Conservation (phyloP, 352 stramenopile genomes). For the Lagenidium giganteum region DNA sequence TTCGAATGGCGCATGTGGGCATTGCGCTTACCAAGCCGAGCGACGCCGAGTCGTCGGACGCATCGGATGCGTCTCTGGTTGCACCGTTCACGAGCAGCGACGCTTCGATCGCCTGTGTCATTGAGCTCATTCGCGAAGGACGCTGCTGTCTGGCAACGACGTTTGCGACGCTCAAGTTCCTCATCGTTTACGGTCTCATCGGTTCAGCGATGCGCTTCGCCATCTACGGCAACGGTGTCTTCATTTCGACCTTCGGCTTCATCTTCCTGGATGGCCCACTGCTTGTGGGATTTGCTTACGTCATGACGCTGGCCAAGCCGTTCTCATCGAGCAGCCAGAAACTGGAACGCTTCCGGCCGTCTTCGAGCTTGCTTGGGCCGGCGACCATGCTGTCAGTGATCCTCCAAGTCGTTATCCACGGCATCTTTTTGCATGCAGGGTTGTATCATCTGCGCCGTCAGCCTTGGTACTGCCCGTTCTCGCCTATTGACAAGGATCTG, state of each 20-base stretch:
- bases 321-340: too few relatives aligned
- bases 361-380: constrained; percentile 35
- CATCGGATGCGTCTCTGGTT: too few relatives aligned
- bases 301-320: constrained; percentile 54
- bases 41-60: too few relatives aligned
- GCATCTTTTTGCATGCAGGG: constrained; percentile 24
- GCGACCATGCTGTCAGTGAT: constrained; percentile 26
- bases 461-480: constrained; percentile 22
- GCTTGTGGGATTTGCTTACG: constrained; percentile 52
- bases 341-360: constrained; percentile 27
- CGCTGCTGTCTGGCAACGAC: too few relatives aligned
- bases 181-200: constrained; percentile 78
- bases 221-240: constrained; percentile 57
- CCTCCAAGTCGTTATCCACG: constrained; percentile 32
- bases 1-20: constrained; percentile 83
- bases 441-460: constrained; percentile 13
- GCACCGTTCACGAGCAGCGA: too few relatives aligned
- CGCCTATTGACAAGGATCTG: constrained; percentile 9
- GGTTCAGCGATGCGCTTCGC: constrained; percentile 48
- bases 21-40: constrained; percentile 82
- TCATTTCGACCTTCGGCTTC: constrained; percentile 58
- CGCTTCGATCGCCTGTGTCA: too few relatives aligned
- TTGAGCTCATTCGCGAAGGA: too few relatives aligned
- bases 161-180: too few relatives aligned
- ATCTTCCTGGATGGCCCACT: constrained; percentile 54